Evolutionary conservation across 1,284 basidiomycete genomes (phyloP).

Genomic region (Sanguinoderma infundibulare): DNA sequence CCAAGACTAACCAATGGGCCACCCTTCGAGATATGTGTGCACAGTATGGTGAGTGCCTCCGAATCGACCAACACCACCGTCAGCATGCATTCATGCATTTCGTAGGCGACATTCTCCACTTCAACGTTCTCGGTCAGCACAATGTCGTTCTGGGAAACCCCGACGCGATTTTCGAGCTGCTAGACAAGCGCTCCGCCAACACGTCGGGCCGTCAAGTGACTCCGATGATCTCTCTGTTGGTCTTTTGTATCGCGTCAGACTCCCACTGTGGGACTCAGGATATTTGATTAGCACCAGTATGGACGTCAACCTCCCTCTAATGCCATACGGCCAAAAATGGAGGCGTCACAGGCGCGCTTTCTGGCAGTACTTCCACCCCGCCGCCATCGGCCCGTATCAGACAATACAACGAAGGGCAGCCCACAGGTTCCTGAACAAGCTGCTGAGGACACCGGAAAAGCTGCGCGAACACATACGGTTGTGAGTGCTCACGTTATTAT

Average conservation of each 20-base stretch:
- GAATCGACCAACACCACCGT: not conserved
- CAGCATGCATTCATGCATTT: constrained; percentile 15
- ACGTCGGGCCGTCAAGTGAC: constrained; percentile 13
- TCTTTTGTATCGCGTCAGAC: not conserved
- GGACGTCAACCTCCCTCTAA: not conserved
- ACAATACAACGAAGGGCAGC: not conserved
- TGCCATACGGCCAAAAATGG: constrained; percentile 11
- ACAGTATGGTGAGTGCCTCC: constrained; percentile 8
- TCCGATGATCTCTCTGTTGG: not conserved
- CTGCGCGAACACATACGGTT: not conserved
- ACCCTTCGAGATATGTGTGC: not conserved
- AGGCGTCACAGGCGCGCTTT: constrained; percentile 5
- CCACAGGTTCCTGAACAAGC: not conserved
- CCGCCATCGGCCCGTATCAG: not conserved
- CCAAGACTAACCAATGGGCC: not conserved
- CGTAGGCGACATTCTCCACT: no score
- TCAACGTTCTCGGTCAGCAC: constrained; percentile 25
- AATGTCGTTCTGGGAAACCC: constrained; percentile 25
- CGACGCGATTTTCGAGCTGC: constrained; percentile 7
- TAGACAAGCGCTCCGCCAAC: no score
- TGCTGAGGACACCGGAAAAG: not conserved
- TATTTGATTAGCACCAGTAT: not conserved
- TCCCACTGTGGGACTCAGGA: not conserved
- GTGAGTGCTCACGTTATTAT: not conserved
- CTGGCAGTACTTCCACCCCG: constrained; percentile 5